Conservation (phyloP, 179 eudicot genomes). For the Vitellaria paradoxa region DNA sequence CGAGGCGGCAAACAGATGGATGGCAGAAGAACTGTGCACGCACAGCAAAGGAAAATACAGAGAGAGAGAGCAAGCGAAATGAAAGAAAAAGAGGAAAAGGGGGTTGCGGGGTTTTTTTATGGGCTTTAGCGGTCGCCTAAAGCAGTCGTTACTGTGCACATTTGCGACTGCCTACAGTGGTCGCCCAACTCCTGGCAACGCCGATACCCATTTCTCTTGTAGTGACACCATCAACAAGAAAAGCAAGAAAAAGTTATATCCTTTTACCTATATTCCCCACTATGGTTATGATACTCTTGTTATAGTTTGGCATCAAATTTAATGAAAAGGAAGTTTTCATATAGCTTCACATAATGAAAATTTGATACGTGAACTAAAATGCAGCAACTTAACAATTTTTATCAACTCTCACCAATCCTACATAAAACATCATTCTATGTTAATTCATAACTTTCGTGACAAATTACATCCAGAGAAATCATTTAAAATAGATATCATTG, state of each 20-base stretch:
- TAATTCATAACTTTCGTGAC: neutral
- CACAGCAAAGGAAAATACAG: no score
- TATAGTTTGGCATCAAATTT: slow-evolving; percentile 43
- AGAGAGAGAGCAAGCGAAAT: no score
- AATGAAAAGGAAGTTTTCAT: neutral
- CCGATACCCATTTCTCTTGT: neutral
- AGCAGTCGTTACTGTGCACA: no score
- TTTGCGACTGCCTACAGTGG: no score
- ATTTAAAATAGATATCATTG: neutral
- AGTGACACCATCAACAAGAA: neutral
- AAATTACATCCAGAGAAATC: slow-evolving; percentile 10
- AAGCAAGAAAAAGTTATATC: neutral
- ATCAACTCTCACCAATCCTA: neutral
- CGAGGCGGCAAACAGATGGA: no score
- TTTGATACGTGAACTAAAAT: neutral
- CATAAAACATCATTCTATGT: no score
- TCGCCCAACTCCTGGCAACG: no score
- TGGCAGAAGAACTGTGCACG: no score
- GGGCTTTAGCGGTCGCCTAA: no score
- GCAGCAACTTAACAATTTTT: slow-evolving; percentile 6
- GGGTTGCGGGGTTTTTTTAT: no score
- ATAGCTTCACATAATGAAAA: neutral
- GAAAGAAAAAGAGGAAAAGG: no score
- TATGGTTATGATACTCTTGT: slow-evolving; percentile 53
- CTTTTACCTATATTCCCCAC: slow-evolving; percentile 71